Base-by-base conservation (phyloP, 2,329 filamentous ascomycete species). In the Pseudogymnoascus sp. region DNA sequence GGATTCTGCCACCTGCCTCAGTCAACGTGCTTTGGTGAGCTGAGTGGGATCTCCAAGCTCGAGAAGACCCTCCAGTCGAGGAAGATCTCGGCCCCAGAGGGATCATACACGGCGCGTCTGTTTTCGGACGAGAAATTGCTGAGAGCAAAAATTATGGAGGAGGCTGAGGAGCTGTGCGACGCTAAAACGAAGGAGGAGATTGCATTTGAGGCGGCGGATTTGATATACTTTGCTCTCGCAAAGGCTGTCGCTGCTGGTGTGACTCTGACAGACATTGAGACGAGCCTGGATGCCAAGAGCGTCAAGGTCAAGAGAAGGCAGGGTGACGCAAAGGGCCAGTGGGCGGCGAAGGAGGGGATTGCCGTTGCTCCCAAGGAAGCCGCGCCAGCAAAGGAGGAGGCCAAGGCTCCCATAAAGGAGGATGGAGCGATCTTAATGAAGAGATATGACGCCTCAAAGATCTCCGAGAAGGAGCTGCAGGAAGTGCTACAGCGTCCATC, bases 61-160 rank as follows among this genome's bases (percentile, higher is more conserved):
- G 91, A 97, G 72, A 88, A 93, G 75, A 97, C 92, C 0, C 81
- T 99, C 12, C 78, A 88, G 65, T 87, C 86, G 39, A 87, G 94
- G 68, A 96, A 94, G 73, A 76, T 82, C 41, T 90, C 89, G 15
- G 92, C 93, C 0, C 93, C 94, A 0, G 82, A 82, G 66, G 93
- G 92, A 1, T 99, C 94, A 11, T 99, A 99, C 74, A 99, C 94
- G 4, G 90, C 91, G 15, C 82, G 93, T 35, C 79, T 99, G 1
- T 99, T 97, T 79, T 92, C 88, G 15, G 94, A 99, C 65, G 84
- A 90, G 68, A 92, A 95, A 73, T 82, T 99, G 61, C 77, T 97
- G 60, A 83, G 90, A 43, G 94, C 94, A 2, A 99, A 99, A 80
- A 97, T 99, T 61, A 95, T 97, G 86, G 94, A 99, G 75, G 94